These are phyloP conservation scores for Boletus reticuloceps DNA, from an alignment of 768 basidiomycete genomes.

Conservation along the genomic window DNA sequence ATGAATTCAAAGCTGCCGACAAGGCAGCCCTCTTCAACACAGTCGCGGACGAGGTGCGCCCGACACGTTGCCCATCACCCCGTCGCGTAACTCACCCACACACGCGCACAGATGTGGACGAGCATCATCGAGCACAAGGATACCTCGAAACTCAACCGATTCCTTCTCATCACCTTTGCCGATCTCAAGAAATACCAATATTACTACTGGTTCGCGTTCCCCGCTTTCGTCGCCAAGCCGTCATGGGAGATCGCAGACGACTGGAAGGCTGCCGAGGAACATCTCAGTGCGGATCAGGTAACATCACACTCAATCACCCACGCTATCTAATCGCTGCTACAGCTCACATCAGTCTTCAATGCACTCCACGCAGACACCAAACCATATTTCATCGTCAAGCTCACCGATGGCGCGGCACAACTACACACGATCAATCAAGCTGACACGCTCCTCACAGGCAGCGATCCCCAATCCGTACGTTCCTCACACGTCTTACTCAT, in stretches of 20 bases:
- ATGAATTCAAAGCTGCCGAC: slow-evolving; percentile 88
- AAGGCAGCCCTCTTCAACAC: slow-evolving; percentile 85
- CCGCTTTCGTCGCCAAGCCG: slow-evolving; percentile 86
- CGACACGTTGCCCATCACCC: neutral
- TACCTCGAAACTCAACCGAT: slow-evolving; percentile 61
- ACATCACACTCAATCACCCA: neutral
- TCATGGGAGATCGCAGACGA: slow-evolving; percentile 76
- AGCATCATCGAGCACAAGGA: slow-evolving; percentile 51
- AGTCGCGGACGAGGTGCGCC: slow-evolving; percentile 60
- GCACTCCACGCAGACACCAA: slow-evolving; percentile 41
- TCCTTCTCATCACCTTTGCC: slow-evolving; percentile 90
- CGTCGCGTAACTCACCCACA: neutral
- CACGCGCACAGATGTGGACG: slow-evolving; percentile 61
- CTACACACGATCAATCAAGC: slow-evolving; percentile 58
- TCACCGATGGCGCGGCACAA: slow-evolving; percentile 33
- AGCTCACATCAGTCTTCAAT: slow-evolving; percentile 54
- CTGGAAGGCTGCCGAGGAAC: slow-evolving; percentile 50
- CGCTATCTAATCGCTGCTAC: neutral
- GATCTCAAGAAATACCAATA: slow-evolving; percentile 99
- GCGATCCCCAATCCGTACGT: slow-evolving; percentile 42
- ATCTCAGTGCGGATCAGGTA: slow-evolving; percentile 44
- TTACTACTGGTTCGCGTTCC: slow-evolving; percentile 98
- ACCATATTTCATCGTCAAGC: slow-evolving; percentile 64
- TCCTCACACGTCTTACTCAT: neutral
- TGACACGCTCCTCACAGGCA: slow-evolving; percentile 51